A percentile compares a stretch with the other conserved stretches of the same genome.
These are phyloP conservation scores for Cnidoscolus chayamansa DNA, from an alignment of 441 rosid species.

Conservation along the genomic window DNA sequence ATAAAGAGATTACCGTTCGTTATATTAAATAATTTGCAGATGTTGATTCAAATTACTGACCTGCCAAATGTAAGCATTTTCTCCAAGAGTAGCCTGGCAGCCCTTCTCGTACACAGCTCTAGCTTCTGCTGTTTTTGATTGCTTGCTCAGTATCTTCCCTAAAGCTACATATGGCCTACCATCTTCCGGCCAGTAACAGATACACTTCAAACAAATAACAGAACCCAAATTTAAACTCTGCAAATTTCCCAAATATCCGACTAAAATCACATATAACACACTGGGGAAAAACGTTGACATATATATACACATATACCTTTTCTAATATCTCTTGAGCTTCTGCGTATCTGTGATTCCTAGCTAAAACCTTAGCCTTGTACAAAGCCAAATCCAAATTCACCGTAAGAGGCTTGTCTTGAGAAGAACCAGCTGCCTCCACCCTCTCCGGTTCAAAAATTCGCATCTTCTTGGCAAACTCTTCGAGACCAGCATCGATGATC, in stretches of 20 bases:
- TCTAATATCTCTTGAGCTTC: conserved; percentile 68
- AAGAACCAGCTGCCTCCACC: conserved; percentile 28
- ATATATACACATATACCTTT: conserved; percentile 44
- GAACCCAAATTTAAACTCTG: conserved; percentile 10
- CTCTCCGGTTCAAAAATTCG: conserved; percentile 83
- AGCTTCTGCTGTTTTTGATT: conserved; percentile 53
- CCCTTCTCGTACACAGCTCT: conserved; percentile 75
- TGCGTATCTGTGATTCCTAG: conserved; percentile 46
- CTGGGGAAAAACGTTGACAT: no score
- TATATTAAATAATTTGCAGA: neutral
- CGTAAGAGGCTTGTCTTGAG: conserved; percentile 51
- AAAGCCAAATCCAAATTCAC: conserved; percentile 82
- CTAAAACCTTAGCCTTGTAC: conserved; percentile 68
- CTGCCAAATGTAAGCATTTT: conserved; percentile 96
- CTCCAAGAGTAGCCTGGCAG: conserved; percentile 91
- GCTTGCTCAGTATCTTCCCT: conserved; percentile 74
- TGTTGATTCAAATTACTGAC: conserved; percentile 27
- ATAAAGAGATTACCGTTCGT: no score
- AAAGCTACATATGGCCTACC: conserved; percentile 83
- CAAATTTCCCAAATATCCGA: neutral
- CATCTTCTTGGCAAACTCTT: conserved; percentile 73
- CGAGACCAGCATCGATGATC: conserved; percentile 55
- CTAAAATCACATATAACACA: neutral
- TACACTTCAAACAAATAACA: conserved; percentile 52
- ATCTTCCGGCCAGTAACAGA: conserved; percentile 84